Percentiles rank a stretch among this genome's conserved stretches.
Evolutionary conservation across 176 grass and related monocot genomes (phyloP).

Genomic region (Cocos nucifera): DNA sequence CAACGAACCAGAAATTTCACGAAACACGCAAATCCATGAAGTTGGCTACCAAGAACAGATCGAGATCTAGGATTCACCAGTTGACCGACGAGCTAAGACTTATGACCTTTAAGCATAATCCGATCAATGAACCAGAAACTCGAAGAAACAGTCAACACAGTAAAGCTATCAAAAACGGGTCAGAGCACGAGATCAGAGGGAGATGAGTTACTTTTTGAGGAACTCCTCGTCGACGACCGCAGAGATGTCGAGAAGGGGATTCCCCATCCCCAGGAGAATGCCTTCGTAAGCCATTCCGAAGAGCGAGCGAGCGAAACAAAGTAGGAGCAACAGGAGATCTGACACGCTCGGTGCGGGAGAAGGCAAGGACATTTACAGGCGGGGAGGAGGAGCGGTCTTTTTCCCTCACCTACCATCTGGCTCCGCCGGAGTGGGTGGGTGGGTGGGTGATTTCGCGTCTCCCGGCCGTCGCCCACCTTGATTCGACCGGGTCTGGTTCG

Average conservation of each 20-base stretch:
- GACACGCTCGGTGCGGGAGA: constrained; percentile 3
- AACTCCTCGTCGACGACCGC: constrained; percentile 84
- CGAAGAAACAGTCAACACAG: background rate
- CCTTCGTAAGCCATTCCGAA: constrained; percentile 33
- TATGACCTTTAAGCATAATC: background rate
- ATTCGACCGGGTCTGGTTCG: too few species aligned
- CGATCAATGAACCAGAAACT: background rate
- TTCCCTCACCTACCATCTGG: too few species aligned
- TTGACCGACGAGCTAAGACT: too few species aligned
- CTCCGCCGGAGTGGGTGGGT: too few species aligned
- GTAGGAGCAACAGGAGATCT: background rate
- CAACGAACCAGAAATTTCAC: too few species aligned
- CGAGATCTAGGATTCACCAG: too few species aligned
- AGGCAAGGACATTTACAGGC: background rate
- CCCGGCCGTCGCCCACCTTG: too few species aligned
- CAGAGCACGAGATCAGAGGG: constrained; percentile 5
- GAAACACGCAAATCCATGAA: too few species aligned
- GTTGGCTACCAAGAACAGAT: too few species aligned
- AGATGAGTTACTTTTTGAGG: constrained; percentile 50
- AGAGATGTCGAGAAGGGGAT: constrained; percentile 98
- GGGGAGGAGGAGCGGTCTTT: constrained; percentile 4
- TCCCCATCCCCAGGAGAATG: constrained; percentile 91
- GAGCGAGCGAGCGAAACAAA: background rate
- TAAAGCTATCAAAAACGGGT: constrained; percentile 1
- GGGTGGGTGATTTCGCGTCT: too few species aligned